Conservation (phyloP, 148 eudicot genomes). For the Selenicereus undatus region DNA sequence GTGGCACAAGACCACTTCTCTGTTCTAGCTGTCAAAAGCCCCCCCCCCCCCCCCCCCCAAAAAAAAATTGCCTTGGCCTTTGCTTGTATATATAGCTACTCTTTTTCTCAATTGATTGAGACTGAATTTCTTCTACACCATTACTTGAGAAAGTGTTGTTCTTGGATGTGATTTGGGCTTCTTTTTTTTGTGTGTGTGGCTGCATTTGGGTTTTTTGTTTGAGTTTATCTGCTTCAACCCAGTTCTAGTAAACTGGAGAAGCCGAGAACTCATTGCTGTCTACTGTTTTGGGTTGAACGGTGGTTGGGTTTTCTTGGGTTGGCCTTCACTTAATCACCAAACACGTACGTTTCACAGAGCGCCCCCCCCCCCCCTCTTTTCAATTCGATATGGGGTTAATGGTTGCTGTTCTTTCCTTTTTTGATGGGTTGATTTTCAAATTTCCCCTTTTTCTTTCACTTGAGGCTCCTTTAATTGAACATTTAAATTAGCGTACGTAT, state of each 20-base stretch:
- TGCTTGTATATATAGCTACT: no score
- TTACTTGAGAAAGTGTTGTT: no score
- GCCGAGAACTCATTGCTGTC: background rate
- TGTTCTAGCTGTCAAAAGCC: background rate
- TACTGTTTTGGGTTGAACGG: conserved; percentile 7
- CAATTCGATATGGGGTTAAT: background rate
- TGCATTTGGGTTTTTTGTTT: background rate
- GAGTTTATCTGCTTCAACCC: conserved; percentile 25
- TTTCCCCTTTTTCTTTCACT: background rate
- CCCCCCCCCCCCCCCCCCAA: no score
- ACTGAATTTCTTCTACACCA: background rate
- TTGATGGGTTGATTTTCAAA: conserved; percentile 1
- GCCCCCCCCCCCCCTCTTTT: background rate
- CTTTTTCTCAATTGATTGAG: background rate
- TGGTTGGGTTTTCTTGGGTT: conserved; percentile 12
- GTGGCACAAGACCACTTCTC: background rate
- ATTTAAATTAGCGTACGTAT: background rate
- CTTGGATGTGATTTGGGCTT: no score
- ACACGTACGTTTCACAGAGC: background rate
- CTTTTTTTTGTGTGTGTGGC: no score
- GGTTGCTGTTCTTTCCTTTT: background rate
- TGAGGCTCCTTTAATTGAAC: background rate
- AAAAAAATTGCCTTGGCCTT: no score
- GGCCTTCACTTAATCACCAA: background rate
- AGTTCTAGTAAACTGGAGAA: conserved; percentile 29